These are phyloP conservation scores for Chloris gayana DNA, from an alignment of 176 grass and related monocot genomes.

Conservation along the genomic window DNA sequence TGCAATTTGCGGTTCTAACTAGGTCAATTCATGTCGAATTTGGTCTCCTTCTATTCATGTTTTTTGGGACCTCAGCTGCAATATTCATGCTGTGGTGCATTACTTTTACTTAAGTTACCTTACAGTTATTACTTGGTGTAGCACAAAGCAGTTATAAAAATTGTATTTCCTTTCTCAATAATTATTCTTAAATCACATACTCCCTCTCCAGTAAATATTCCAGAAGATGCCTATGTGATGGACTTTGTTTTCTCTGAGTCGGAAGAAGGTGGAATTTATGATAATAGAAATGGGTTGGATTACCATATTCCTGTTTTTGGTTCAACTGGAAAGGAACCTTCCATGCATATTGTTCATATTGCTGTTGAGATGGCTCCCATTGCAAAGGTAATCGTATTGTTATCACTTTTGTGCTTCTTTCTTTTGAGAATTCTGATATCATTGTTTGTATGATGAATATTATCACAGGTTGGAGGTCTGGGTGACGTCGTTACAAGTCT, in stretches of 20 bases:
- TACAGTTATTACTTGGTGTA: slow-evolving; percentile 23
- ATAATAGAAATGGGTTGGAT: slow-evolving; percentile 77
- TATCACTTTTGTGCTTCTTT: background rate
- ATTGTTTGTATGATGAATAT: slow-evolving; percentile 7
- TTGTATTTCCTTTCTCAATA: background rate
- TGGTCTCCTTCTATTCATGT: background rate
- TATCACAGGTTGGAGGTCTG: slow-evolving; percentile 83
- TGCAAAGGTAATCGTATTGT: slow-evolving; percentile 71
- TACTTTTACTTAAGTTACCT: slow-evolving; percentile 20
- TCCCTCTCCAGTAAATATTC: slow-evolving; percentile 69
- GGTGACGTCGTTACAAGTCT: slow-evolving; percentile 97
- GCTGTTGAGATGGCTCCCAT: slow-evolving; percentile 93
- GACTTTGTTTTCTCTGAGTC: slow-evolving; percentile 98
- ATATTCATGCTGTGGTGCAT: slow-evolving; percentile 15
- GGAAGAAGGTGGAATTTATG: slow-evolving; percentile 86
- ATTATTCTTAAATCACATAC: background rate
- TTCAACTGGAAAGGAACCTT: slow-evolving; percentile 62
- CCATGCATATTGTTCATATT: slow-evolving; percentile 88
- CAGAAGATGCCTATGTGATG: slow-evolving; percentile 82
- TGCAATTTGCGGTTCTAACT: no score
- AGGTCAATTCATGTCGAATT: no score
- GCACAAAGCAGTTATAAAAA: background rate
- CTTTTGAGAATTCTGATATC: background rate
- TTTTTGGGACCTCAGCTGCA: background rate
- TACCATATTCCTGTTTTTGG: slow-evolving; percentile 88